These are phyloP conservation scores for Tolypocladium cylindrosporum DNA, from an alignment of 2,329 filamentous ascomycete genomes.

Conservation along the genomic window DNA sequence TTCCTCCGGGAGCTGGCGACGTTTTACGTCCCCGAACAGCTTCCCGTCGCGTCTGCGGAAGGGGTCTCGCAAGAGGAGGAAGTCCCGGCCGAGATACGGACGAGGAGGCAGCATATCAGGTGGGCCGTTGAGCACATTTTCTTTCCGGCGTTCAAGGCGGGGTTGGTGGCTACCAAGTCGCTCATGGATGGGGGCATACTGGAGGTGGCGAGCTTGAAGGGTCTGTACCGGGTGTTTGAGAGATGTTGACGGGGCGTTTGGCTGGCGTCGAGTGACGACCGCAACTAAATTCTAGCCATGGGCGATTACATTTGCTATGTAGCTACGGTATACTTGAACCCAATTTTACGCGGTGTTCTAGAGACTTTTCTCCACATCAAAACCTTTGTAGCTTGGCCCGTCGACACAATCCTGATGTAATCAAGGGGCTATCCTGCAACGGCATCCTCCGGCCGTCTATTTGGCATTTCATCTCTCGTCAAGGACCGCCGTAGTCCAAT, in stretches of 20 bases:
- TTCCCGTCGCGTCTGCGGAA: constrained; percentile 44
- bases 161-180: constrained; percentile 70
- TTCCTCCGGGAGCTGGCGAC: constrained; percentile 80
- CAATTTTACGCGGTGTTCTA: not conserved
- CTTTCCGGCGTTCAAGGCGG: constrained; percentile 78
- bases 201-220: constrained; percentile 86
- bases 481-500: not conserved
- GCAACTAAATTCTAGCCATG: not conserved
- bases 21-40: constrained; percentile 82
- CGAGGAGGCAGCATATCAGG: constrained; percentile 58
- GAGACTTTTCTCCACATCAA: not conserved
- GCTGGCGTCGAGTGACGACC: not conserved
- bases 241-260: constrained; percentile 51
- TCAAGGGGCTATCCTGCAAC: not conserved
- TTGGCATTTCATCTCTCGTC: not conserved
- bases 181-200: constrained; percentile 66
- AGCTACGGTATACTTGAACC: not conserved
- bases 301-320: not conserved
- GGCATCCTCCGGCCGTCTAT: not conserved
- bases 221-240: constrained; percentile 90
- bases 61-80: constrained; percentile 24
- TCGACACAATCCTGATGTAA: not conserved
- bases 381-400: not conserved
- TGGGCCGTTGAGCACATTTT: constrained; percentile 74
- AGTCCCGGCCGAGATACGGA: constrained; percentile 39